Conservation (phyloP, 1,284 basidiomycete genomes). For the Somion occarium region DNA sequence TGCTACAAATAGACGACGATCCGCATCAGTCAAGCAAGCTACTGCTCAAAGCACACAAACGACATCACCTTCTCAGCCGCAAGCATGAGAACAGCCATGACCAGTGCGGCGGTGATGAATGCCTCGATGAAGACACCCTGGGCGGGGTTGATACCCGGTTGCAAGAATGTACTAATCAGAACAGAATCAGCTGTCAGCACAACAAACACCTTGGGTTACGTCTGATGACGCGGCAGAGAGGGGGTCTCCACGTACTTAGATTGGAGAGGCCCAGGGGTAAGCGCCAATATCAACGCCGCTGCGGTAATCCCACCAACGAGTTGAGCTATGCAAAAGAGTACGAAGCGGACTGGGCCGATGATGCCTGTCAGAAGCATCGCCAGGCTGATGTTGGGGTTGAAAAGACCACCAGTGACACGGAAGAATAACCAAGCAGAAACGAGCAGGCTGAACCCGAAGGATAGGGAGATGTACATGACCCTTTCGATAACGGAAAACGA, state of each 20-base stretch:
- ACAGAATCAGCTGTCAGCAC: not conserved
- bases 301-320: constrained; percentile 59
- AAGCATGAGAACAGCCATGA: constrained; percentile 61
- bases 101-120: constrained; percentile 61
- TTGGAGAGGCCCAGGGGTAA: constrained; percentile 56
- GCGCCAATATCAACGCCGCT: constrained; percentile 52
- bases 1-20: constrained; percentile 35
- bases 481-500: constrained; percentile 34
- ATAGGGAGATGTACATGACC: constrained; percentile 54
- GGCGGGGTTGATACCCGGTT: constrained; percentile 38
- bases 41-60: too few relatives aligned
- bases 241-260: constrained; percentile 45
- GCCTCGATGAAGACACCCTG: constrained; percentile 72
- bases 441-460: constrained; percentile 64
- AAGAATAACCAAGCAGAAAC: constrained; percentile 74
- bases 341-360: constrained; percentile 55
- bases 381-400: constrained; percentile 68
- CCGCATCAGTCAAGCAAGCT: too few relatives aligned
- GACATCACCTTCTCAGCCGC: constrained; percentile 51
- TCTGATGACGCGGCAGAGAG: not conserved
- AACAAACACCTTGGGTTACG: constrained; percentile 4
- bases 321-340: constrained; percentile 61
- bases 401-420: constrained; percentile 64
- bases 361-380: constrained; percentile 58
- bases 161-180: constrained; percentile 39